phyloP scores from a whole-genome alignment of 805 yeast species.

The Vanderwaltozyma yarrowii region DNA sequence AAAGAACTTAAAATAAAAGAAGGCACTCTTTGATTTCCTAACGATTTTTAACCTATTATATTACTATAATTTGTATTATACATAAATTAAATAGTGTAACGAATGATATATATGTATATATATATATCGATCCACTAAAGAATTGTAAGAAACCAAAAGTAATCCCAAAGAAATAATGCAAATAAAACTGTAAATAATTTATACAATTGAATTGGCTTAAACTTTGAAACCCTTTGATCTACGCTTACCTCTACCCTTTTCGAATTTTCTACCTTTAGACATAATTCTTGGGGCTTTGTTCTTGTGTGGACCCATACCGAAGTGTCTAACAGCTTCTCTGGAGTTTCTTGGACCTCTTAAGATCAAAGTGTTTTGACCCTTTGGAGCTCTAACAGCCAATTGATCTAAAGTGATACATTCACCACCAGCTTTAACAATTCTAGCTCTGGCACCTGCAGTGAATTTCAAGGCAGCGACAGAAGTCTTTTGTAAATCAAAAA shows the following conservation, averaged over 20 bases:
- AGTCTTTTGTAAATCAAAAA: conserved; percentile 88
- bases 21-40: no score
- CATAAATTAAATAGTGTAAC: no score
- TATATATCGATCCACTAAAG: no score
- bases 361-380: conserved; percentile 96
- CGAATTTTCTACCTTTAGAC: conserved; percentile 99
- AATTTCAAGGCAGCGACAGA: conserved; percentile 98
- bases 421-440: conserved; percentile 97
- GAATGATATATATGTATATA: no score
- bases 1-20: no score
- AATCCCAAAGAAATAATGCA: background rate
- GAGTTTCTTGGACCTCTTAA: conserved; percentile 98
- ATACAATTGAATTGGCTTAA: conserved; percentile 37
- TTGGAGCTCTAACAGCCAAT: conserved; percentile 98
- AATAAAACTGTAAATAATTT: background rate
- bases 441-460: conserved; percentile 98
- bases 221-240: conserved; percentile 99
- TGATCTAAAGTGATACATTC: conserved; percentile 99
- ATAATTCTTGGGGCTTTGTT: conserved; percentile 97
- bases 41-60: no score
- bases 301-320: conserved; percentile 99
- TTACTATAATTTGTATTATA: no score
- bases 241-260: conserved; percentile 99
- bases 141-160: no score
- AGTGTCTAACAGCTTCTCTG: conserved; percentile 99